A percentile compares a stretch with the other conserved stretches of the same genome.
Conservation (phyloP, 2,329 filamentous ascomycete species). For the Fusarium sp. region DNA sequence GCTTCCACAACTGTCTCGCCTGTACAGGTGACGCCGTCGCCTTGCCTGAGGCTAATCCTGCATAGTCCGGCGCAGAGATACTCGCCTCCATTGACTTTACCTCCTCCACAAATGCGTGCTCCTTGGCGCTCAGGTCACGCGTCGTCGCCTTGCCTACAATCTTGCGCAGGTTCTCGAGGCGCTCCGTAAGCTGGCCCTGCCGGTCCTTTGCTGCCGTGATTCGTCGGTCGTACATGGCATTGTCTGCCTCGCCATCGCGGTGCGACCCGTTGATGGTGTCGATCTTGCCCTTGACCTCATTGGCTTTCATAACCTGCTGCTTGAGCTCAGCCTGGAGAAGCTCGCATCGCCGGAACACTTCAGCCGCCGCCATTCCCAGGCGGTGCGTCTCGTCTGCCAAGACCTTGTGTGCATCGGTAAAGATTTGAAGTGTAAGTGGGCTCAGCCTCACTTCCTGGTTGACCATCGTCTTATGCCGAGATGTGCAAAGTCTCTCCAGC, state of each 20-base stretch:
- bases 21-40: conserved; percentile 41
- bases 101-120: conserved; percentile 57
- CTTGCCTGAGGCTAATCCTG: conserved; percentile 46
- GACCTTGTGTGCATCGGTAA: conserved; percentile 77
- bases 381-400: conserved; percentile 74
- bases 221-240: conserved; percentile 67
- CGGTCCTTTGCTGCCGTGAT: conserved; percentile 63
- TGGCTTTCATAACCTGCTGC: conserved; percentile 72
- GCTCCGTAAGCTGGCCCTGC: conserved; percentile 64
- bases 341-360: conserved; percentile 76
- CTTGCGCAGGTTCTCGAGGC: conserved; percentile 67
- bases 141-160: conserved; percentile 54
- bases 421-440: conserved; percentile 73
- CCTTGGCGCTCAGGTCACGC: conserved; percentile 56
- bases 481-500: conserved; percentile 65
- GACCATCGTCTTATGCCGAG: conserved; percentile 67
- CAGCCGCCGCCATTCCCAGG: conserved; percentile 74
- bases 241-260: conserved; percentile 61
- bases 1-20: conserved; percentile 62
- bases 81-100: conserved; percentile 64
- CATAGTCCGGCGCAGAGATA: conserved; percentile 51
- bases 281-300: conserved; percentile 71
- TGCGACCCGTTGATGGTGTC: conserved; percentile 65
- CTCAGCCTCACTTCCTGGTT: conserved; percentile 75
- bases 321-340: conserved; percentile 72